A percentile compares a stretch with the other conserved stretches of the same genome.
These are phyloP conservation scores for Verticillium isaacii DNA, from an alignment of 2,329 filamentous ascomycete species.

Conservation along the genomic window DNA sequence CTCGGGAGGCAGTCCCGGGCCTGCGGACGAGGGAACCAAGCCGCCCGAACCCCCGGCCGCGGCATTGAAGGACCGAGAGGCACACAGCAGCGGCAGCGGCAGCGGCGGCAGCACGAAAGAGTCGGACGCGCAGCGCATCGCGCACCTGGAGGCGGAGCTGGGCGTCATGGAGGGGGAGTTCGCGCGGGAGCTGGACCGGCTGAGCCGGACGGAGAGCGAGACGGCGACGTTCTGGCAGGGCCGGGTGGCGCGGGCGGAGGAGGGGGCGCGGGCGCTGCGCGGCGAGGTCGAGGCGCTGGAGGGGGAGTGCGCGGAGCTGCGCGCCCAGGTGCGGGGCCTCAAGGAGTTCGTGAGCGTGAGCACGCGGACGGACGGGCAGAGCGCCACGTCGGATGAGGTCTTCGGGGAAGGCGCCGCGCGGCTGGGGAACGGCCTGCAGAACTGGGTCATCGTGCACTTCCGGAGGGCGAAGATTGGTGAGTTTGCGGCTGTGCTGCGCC, in stretches of 20 bases:
- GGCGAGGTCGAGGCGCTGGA: conserved; percentile 45
- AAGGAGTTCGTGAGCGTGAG: conserved; percentile 69
- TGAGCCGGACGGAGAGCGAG: conserved; percentile 50
- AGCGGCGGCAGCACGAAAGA: conserved; percentile 17
- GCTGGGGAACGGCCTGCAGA: conserved; percentile 64
- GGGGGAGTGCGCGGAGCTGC: conserved; percentile 49
- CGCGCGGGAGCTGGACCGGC: conserved; percentile 44
- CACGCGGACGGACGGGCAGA: conserved; percentile 56
- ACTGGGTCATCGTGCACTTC: conserved; percentile 70
- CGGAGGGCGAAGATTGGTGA: conserved; percentile 54
- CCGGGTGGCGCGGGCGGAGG: conserved; percentile 48
- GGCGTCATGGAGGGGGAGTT: conserved; percentile 49
- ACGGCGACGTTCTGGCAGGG: conserved; percentile 53
- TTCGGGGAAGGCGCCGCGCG: conserved; percentile 58
- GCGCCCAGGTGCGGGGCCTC: conserved; percentile 58
- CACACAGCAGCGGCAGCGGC: conserved; percentile 15
- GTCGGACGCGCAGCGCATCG: conserved; percentile 37
- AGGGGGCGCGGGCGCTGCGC: conserved; percentile 43
- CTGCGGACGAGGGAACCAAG: conserved; percentile 16
- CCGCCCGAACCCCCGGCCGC: conserved; percentile 6
- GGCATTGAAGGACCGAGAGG: conserved; percentile 1
- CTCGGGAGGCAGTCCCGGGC: conserved; percentile 20
- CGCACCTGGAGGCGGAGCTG: conserved; percentile 47
- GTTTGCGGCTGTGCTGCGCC: conserved; percentile 12
- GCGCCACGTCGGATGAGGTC: conserved; percentile 60